Evolutionary conservation across 2,329 filamentous ascomycete genomes (phyloP).

Genomic region (Cylindrodendrum hubeiense): DNA sequence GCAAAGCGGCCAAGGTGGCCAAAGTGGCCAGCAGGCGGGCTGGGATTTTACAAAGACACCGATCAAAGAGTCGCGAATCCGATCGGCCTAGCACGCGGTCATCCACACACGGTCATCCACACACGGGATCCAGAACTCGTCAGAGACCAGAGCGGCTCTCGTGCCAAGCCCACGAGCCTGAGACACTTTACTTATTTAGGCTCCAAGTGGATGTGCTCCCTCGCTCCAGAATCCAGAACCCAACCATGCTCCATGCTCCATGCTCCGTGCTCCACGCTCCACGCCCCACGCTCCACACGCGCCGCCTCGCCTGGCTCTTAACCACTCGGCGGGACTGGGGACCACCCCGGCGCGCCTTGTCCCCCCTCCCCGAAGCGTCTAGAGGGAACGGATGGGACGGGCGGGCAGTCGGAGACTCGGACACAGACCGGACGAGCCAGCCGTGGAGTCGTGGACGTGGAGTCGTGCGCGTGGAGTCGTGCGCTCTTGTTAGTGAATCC

Average conservation of each 20-base stretch:
- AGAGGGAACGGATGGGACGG: conserved; percentile 19
- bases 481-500: neutral
- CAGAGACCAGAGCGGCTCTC: conserved; percentile 18
- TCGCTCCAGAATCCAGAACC: conserved; percentile 20
- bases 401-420: conserved; percentile 7
- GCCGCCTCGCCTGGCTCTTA: conserved; percentile 8
- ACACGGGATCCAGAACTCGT: conserved; percentile 16
- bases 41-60: neutral
- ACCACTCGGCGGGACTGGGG: neutral
- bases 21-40: neutral
- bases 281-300: conserved; percentile 19
- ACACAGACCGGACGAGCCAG: conserved; percentile 15
- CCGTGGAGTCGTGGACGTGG: no score
- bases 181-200: conserved; percentile 19
- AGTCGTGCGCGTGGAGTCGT: neutral
- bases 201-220: neutral
- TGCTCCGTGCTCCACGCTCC: conserved; percentile 11
- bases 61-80: conserved; percentile 5
- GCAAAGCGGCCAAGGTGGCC: no score
- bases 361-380: conserved; percentile 6
- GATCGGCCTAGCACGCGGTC: no score
- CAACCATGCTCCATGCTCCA: conserved; percentile 13
- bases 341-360: neutral
- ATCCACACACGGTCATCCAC: neutral
- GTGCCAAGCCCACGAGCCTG: conserved; percentile 12